phyloP scores from a whole-genome alignment of 352 stramenopile species.

The Phytophthora agathidicida region DNA sequence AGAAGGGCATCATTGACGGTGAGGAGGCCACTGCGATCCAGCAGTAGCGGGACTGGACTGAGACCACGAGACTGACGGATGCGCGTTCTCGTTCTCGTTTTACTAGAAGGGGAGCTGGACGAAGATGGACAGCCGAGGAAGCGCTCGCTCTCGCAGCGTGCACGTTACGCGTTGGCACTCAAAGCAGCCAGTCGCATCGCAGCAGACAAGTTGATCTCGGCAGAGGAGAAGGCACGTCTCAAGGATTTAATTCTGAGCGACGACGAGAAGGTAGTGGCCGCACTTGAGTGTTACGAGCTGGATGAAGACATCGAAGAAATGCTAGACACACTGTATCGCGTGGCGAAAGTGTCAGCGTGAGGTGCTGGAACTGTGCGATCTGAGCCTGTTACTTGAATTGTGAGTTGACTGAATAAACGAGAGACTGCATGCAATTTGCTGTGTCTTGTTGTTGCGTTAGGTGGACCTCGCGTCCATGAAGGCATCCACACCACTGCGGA shows the following conservation, averaged over 20 bases:
- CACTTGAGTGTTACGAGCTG: conserved; percentile 82
- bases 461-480: conserved; percentile 61
- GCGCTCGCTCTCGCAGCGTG: conserved; percentile 57
- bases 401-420: conserved; percentile 21
- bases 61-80: conserved; percentile 22
- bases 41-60: conserved; percentile 8
- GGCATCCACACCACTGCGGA: conserved; percentile 66
- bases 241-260: conserved; percentile 88
- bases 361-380: not conserved
- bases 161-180: conserved; percentile 80
- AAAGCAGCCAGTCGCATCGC: conserved; percentile 80
- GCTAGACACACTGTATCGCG: conserved; percentile 83
- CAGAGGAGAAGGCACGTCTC: conserved; percentile 75
- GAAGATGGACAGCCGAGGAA: conserved; percentile 54
- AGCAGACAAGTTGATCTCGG: conserved; percentile 82
- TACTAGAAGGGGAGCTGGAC: conserved; percentile 70
- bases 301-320: conserved; percentile 88
- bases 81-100: conserved; percentile 27
- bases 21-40: conserved; percentile 7
- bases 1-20: conserved; percentile 83
- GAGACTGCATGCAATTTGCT: conserved; percentile 11
- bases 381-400: conserved; percentile 13
- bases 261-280: conserved; percentile 75
- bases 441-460: conserved; percentile 15
- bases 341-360: conserved; percentile 62